Evolutionary conservation across 441 rosid species (phyloP).

Genomic region (Gossypium gossypioides): DNA sequence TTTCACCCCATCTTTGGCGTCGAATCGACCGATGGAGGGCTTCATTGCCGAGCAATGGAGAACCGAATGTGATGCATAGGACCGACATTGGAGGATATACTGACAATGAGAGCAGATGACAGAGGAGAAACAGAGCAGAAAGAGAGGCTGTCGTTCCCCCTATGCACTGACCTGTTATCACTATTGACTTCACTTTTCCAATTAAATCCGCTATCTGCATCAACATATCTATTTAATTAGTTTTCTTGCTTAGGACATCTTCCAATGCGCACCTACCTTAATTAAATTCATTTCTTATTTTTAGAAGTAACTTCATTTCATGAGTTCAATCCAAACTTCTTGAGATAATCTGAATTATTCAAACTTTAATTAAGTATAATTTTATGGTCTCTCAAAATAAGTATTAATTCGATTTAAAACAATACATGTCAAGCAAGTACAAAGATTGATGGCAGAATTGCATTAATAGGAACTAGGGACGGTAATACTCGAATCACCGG

Average conservation of each 20-base stretch:
- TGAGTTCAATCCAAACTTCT: no score
- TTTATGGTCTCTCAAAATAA: no score
- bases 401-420: no score
- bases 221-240: background rate
- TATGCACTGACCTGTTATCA: slow-evolving; percentile 61
- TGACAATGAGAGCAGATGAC: slow-evolving; percentile 20
- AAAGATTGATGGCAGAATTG: no score
- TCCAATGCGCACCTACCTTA: background rate
- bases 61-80: slow-evolving; percentile 74
- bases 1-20: slow-evolving; percentile 46
- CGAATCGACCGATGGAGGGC: slow-evolving; percentile 44
- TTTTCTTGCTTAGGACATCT: background rate
- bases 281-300: no score
- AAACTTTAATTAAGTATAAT: no score
- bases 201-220: slow-evolving; percentile 32
- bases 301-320: no score
- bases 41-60: slow-evolving; percentile 59
- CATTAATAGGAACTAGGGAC: no score
- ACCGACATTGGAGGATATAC: slow-evolving; percentile 17
- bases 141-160: slow-evolving; percentile 67
- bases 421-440: no score
- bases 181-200: slow-evolving; percentile 37
- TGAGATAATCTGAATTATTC: no score
- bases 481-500: no score
- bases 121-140: slow-evolving; percentile 67